These are phyloP conservation scores for Phytopythium aichiense DNA, from an alignment of 352 stramenopile species.

Conservation along the genomic window DNA sequence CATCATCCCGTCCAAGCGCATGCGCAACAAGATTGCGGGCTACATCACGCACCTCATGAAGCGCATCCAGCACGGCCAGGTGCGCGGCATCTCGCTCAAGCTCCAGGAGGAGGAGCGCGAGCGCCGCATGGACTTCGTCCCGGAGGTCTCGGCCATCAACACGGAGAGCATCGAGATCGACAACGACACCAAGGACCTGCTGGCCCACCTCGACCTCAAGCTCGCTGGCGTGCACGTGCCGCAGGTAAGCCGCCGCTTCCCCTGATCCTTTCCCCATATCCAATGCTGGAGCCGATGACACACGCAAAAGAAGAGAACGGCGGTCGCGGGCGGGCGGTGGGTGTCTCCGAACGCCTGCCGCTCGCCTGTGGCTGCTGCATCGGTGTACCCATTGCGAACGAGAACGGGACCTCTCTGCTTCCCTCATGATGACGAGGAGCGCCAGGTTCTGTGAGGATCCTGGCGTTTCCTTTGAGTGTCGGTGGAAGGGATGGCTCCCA, in stretches of 20 bases:
- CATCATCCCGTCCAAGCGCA: conserved; percentile 99
- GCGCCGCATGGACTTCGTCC: conserved; percentile 99
- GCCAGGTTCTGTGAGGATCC: not conserved
- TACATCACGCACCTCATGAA: conserved; percentile 99
- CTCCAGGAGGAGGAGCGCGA: conserved; percentile 99
- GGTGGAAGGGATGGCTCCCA: not conserved
- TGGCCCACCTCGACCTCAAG: conserved; percentile 95
- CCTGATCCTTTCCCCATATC: conserved; percentile 8
- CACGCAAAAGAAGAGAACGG: conserved; percentile 12
- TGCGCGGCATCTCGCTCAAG: conserved; percentile 99
- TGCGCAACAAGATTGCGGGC: conserved; percentile 99
- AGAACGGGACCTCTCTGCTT: conserved; percentile 3
- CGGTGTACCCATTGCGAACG: conserved; percentile 67
- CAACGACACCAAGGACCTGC: conserved; percentile 97
- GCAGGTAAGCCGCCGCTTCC: conserved; percentile 56
- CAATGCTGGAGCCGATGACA: conserved; percentile 85
- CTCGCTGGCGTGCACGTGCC: conserved; percentile 86
- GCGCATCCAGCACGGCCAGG: conserved; percentile 98
- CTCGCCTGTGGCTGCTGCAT: conserved; percentile 11
- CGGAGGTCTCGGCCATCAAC: conserved; percentile 95
- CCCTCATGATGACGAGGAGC: not conserved
- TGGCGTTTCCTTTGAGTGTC: conserved; percentile 1
- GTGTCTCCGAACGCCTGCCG: not conserved
- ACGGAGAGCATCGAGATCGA: conserved; percentile 96
- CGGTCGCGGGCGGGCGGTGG: not conserved